Evolutionary conservation across 257 asterid species (phyloP), one percentile per base, ranked within the genome.

Genomic region (Fraxinus pennsylvanica): DNA sequence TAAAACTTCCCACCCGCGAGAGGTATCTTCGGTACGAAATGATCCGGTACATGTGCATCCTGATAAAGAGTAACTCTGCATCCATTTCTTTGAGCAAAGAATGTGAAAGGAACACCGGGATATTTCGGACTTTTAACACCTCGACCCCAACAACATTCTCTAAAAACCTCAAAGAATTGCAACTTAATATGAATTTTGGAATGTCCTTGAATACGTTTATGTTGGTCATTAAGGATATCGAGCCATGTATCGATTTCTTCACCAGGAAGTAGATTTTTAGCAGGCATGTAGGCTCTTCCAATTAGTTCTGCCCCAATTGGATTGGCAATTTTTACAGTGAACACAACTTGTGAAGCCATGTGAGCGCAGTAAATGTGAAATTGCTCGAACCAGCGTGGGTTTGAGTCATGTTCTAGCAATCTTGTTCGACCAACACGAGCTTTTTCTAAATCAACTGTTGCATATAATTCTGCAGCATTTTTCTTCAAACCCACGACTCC

Each of bases 31-130:
- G 97, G 94, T n/a, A 91, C 45, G 84, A 90, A 91, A 32, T 73
- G 45, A 29, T 91, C 93, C 0, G 92, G 93, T 10, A 89, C 86
- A 75, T 91, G 97, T 25, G 93, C 81, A 32, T 91, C 97, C 29
- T 91, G 97, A 33, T 90, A 91, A 19, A 91, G 88, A 4, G 93
- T 91, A 9, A 90, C 91, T 33, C 30, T 87, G 80, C 90, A 87
- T 13, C 89, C 93, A 25, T 14, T 76, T 9, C 91, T 81, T 50
- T 91, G 97, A 0, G 81, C 54, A 78, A 88, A 90, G 82, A 88
- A 91, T 6, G 97, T 91, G 84, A 74, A 91, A 13, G 97, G 97
- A 0, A 88, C 90, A 0, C 92, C 92, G 0, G 91, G 89, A 77
- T 83, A 89, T 7, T 78, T 84, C 0, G 86, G 85, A 79, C 82